Percentiles rank a stretch among this genome's conserved stretches.
Evolutionary conservation across 768 basidiomycete species (phyloP).

Genomic region (Termitomyces sp.): DNA sequence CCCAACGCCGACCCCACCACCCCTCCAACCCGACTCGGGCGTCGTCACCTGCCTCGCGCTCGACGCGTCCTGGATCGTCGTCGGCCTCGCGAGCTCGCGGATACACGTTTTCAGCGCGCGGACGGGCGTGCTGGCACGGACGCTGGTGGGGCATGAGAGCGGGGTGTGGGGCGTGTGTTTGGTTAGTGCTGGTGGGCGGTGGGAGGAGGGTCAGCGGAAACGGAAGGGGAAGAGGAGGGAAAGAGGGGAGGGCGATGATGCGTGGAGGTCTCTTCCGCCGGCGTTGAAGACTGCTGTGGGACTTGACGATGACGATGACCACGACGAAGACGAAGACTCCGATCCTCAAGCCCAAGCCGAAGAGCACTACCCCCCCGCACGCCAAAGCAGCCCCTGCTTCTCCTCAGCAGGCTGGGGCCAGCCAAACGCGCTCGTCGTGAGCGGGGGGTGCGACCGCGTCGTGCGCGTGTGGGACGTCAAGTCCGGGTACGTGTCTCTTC

Average conservation of each 20-base stretch:
- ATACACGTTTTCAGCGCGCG: constrained; percentile 83
- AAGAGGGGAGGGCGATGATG: background rate
- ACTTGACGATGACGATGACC: constrained; percentile 16
- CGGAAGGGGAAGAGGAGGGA: background rate
- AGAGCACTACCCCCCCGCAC: constrained; percentile 18
- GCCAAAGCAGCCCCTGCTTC: constrained; percentile 52
- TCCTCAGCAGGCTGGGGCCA: constrained; percentile 90
- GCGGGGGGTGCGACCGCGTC: constrained; percentile 89
- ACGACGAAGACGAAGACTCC: background rate
- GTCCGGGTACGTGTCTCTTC: constrained; percentile 63
- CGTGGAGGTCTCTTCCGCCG: constrained; percentile 29
- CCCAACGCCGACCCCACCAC: constrained; percentile 65
- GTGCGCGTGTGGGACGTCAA: constrained; percentile 91
- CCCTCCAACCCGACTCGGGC: constrained; percentile 36
- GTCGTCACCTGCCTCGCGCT: constrained; percentile 88
- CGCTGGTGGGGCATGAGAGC: constrained; percentile 22
- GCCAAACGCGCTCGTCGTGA: constrained; percentile 76
- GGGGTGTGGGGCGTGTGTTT: constrained; percentile 12
- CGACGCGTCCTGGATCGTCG: constrained; percentile 79
- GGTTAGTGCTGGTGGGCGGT: constrained; percentile 2
- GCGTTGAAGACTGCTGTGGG: constrained; percentile 51
- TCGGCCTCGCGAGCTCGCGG: constrained; percentile 81
- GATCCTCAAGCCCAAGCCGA: background rate
- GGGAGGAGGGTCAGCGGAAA: background rate
- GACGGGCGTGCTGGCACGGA: constrained; percentile 69